Conservation (phyloP, 2,329 filamentous ascomycete genomes). For the Monosporascus ibericus region DNA sequence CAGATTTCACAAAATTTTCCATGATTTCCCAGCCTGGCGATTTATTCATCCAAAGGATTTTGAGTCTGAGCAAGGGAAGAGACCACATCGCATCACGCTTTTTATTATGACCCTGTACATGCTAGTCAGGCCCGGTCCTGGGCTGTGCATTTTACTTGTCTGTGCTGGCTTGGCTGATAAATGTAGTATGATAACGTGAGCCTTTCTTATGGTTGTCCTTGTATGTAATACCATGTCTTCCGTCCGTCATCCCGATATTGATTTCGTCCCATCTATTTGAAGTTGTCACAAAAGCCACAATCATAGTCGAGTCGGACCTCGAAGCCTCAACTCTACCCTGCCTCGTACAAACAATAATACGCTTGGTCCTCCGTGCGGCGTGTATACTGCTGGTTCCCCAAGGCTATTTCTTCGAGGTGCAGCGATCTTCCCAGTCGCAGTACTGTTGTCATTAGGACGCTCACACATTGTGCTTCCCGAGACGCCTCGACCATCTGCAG, state of each 20-base stretch:
- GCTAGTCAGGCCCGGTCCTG: neutral
- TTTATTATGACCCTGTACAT: constrained; percentile 18
- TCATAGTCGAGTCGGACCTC: too few species aligned
- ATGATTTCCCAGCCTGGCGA: constrained; percentile 22
- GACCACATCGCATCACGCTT: constrained; percentile 24
- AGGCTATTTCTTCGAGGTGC: too few species aligned
- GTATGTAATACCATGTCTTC: neutral
- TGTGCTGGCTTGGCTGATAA: neutral
- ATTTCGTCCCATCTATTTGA: neutral
- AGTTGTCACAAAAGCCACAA: neutral
- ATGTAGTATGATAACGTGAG: neutral
- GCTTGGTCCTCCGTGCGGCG: too few species aligned
- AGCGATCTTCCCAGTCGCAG: too few species aligned
- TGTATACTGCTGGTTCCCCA: too few species aligned
- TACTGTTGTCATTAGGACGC: too few species aligned
- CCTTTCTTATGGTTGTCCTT: neutral
- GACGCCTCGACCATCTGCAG: too few species aligned
- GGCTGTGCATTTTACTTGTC: constrained; percentile 7
- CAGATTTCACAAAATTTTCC: constrained; percentile 26
- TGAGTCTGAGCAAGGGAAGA: constrained; percentile 3
- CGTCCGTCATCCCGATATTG: neutral
- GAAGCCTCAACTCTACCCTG: too few species aligned
- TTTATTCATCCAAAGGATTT: constrained; percentile 12
- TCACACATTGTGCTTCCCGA: too few species aligned
- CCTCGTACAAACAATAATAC: too few species aligned